Evolutionary conservation across 139 green algal genomes (phyloP), one percentile per base, ranked within the genome.

Genomic region (Astrephomene gubernaculifera): DNA sequence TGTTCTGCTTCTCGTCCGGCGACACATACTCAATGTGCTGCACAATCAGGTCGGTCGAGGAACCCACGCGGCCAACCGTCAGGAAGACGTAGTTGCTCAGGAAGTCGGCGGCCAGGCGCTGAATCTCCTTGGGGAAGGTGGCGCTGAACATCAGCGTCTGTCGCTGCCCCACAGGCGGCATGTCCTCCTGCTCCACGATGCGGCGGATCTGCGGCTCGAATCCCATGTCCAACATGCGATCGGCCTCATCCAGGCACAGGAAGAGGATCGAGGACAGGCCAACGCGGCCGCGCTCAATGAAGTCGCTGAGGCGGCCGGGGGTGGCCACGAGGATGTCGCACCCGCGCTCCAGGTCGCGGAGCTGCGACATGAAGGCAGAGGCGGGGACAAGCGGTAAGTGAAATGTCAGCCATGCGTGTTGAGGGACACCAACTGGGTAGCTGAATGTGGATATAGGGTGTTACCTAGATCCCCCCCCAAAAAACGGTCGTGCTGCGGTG

Each of bases 211-310:
- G 97, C 36, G 97, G 97, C 91, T 99, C 97, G 82, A 99, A 99
- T 36, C 97, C 97, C 97, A 99, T 99, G 87, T 99, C 97, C 68
- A 99, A 88, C 97, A 99, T 99, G 71, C 96, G 93, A 82, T 99
- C 96, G 10, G 96, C 96, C 92, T 99, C 97, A 76, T 99, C 97
- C 76, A 99, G 90, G 7, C 95, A 96, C 74, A 99, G 91, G 92
- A 91, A 93, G 45, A 81, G 76, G 36, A 97, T 90, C 35, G 85
- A 39, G 21, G 76, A 86, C 43, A 99, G 92, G 43, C 91, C 95
- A 24, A 99, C 93, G 19, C 95, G 88, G 29, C 90, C 96, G 41
- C 97, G 91, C 91, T 99, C 96, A 39, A 99, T 97, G 53, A 99
- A 91, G 92, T 99, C 97, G 78, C 89, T 94, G 44, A 99, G 93